These are phyloP conservation scores for Dicorynia guianensis DNA, from an alignment of 306 rosid genomes.

Conservation along the genomic window DNA sequence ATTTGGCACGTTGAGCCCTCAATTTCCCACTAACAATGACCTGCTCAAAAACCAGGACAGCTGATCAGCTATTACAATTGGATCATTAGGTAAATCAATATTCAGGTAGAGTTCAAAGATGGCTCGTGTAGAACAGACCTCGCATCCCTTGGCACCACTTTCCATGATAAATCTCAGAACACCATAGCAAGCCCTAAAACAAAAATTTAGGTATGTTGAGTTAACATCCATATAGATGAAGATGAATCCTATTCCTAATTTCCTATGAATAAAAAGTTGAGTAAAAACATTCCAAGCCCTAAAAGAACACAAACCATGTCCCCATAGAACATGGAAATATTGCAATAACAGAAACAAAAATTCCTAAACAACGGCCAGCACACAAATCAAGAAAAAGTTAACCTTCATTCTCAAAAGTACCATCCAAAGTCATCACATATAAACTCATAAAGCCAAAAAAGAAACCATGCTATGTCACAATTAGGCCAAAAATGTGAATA, in stretches of 20 bases:
- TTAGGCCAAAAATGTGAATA: background rate
- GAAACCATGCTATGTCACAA: background rate
- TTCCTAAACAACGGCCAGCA: background rate
- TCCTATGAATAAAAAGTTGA: background rate
- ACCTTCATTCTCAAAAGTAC: no score
- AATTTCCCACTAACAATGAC: conserved; percentile 78
- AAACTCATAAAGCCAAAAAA: background rate
- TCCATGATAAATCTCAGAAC: conserved; percentile 70
- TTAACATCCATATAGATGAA: background rate
- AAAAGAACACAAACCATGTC: background rate
- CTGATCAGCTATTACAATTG: background rate
- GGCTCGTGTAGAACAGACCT: conserved; percentile 38
- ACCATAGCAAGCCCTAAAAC: conserved; percentile 70
- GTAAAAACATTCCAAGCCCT: background rate
- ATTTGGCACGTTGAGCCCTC: conserved; percentile 76
- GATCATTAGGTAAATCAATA: background rate
- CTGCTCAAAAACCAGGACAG: conserved; percentile 24
- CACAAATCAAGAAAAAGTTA: no score
- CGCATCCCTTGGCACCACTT: conserved; percentile 69
- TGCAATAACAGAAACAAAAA: background rate
- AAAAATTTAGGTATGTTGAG: background rate
- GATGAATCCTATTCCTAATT: background rate
- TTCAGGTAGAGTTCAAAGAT: background rate
- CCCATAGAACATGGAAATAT: background rate
- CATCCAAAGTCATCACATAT: background rate